A percentile compares a stretch with the other conserved stretches of the same genome.
These are phyloP conservation scores for Sextonia rubra DNA, from an alignment of 164 flowering plant genomes.

Conservation along the genomic window DNA sequence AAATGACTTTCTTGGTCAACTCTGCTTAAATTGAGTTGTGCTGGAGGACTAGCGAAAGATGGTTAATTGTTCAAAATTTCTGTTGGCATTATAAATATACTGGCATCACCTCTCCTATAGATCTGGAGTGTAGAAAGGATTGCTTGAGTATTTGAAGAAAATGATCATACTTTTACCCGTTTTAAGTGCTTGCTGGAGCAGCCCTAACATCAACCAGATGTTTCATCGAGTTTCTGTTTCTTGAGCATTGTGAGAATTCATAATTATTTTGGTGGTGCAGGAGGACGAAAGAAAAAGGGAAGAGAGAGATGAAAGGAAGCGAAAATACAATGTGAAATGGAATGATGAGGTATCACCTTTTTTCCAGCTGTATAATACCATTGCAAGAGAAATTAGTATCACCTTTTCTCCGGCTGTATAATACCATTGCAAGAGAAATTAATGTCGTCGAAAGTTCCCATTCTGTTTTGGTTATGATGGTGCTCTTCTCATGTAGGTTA, in stretches of 20 bases:
- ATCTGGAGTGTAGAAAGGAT: no score
- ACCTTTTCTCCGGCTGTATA: not conserved
- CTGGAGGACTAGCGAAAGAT: no score
- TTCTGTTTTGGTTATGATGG: not conserved
- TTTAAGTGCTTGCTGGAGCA: no score
- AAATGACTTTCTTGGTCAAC: not conserved
- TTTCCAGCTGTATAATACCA: not conserved
- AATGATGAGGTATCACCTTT: conserved; percentile 56
- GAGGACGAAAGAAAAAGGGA: conserved; percentile 80
- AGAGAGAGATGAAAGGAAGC: conserved; percentile 80
- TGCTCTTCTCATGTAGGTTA: conserved; percentile 40
- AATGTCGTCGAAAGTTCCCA: no score
- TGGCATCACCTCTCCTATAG: no score
- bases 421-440: not conserved
- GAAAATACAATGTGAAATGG: conserved; percentile 78
- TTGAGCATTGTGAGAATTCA: not conserved
- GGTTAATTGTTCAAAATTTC: not conserved
- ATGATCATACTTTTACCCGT: no score
- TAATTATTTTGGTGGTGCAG: conserved; percentile 24
- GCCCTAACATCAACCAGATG: no score
- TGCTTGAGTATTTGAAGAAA: no score
- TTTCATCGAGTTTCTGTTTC: no score
- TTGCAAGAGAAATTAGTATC: no score
- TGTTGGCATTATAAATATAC: not conserved
- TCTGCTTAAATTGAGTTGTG: no score